These are phyloP conservation scores for Goffeauzyma gilvescens DNA, from an alignment of 768 basidiomycete species.

Conservation along the genomic window DNA sequence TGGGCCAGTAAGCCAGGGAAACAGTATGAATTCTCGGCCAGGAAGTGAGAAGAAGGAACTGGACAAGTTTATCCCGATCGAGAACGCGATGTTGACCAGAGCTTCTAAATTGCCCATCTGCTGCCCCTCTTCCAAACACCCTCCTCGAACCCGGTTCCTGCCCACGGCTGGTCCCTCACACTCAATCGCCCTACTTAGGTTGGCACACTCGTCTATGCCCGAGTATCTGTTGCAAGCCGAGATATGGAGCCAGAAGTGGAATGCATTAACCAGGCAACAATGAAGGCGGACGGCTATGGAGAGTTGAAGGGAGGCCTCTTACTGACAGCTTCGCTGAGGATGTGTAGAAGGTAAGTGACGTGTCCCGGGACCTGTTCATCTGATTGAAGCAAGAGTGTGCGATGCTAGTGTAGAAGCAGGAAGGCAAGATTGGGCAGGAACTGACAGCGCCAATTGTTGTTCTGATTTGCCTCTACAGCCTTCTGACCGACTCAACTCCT, in stretches of 20 bases:
- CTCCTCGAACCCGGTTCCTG: too few relatives aligned
- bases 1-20: too few relatives aligned
- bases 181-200: constrained; percentile 54
- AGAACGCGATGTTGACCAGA: too few relatives aligned
- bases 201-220: constrained; percentile 73
- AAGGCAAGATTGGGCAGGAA: background rate
- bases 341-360: constrained; percentile 58
- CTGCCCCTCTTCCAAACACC: too few relatives aligned
- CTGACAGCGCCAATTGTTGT: background rate
- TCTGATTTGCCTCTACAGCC: background rate
- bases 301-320: constrained; percentile 80
- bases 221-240: constrained; percentile 80
- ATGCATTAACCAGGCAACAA: constrained; percentile 83
- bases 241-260: constrained; percentile 98
- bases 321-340: constrained; percentile 57
- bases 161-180: too few relatives aligned
- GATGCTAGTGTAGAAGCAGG: too few relatives aligned
- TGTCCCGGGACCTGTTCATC: too few relatives aligned
- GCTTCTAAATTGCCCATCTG: too few relatives aligned
- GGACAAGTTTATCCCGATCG: too few relatives aligned
- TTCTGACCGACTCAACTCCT: constrained; percentile 49
- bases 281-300: constrained; percentile 80
- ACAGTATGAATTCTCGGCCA: too few relatives aligned
- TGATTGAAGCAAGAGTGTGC: too few relatives aligned
- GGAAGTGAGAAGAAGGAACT: too few relatives aligned